These are phyloP conservation scores for Penicillium sp. DNA, from an alignment of 2,329 filamentous ascomycete species.

Conservation along the genomic window DNA sequence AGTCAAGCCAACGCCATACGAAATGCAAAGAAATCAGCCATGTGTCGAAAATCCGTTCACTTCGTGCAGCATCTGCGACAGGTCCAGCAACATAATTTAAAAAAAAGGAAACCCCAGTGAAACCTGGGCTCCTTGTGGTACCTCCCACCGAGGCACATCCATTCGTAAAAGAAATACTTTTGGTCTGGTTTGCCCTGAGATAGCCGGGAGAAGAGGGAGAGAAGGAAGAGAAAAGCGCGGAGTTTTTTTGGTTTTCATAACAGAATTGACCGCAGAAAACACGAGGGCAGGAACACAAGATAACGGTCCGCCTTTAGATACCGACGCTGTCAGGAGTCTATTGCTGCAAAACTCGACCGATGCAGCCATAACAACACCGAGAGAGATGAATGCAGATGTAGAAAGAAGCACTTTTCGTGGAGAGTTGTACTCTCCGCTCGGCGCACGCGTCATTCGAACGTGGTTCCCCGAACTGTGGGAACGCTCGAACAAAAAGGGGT, in stretches of 20 bases:
- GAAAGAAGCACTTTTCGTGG: constrained; percentile 43
- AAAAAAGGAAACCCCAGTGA: not conserved
- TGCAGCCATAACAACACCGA: constrained; percentile 46
- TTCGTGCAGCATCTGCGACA: not conserved
- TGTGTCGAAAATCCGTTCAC: constrained; percentile 21
- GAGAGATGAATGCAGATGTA: constrained; percentile 43
- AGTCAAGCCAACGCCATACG: constrained; percentile 49
- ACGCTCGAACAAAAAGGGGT: constrained; percentile 51
- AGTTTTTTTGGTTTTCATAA: constrained; percentile 19
- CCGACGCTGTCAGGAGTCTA: constrained; percentile 47
- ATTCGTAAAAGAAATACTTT: not conserved
- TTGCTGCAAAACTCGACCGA: constrained; percentile 46
- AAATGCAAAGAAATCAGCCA: constrained; percentile 45
- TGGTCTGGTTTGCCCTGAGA: not conserved
- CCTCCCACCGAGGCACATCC: not conserved
- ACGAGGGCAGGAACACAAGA: constrained; percentile 31
- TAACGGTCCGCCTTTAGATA: constrained; percentile 45
- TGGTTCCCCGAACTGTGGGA: constrained; percentile 37
- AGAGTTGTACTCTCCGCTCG: constrained; percentile 40
- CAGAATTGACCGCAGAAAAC: constrained; percentile 27
- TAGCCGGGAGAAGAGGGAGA: constrained; percentile 24
- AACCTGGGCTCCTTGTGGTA: not conserved
- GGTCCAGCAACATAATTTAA: constrained; percentile 1
- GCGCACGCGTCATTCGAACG: constrained; percentile 46
- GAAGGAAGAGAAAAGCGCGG: constrained; percentile 29